Conservation (phyloP, 257 asterid species). For the Solanum arcanum region DNA sequence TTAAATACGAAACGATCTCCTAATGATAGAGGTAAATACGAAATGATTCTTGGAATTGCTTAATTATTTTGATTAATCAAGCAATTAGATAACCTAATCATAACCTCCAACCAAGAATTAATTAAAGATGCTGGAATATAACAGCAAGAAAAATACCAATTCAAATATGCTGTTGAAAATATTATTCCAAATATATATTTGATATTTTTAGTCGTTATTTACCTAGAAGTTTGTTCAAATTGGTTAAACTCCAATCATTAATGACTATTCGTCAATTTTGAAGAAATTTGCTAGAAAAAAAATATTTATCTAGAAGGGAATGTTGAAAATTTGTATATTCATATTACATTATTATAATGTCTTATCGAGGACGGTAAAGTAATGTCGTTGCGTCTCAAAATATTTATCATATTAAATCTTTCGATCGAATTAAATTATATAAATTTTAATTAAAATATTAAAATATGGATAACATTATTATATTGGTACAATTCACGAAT, state of each 20-base stretch:
- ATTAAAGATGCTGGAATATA: neutral
- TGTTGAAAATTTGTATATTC: neutral
- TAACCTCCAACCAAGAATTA: neutral
- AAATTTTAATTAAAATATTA: neutral
- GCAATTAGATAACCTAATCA: neutral
- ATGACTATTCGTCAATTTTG: neutral
- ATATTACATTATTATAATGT: neutral
- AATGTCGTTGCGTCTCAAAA: neutral
- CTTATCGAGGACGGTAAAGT: neutral
- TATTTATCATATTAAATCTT: neutral
- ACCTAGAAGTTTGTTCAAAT: neutral
- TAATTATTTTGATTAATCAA: neutral
- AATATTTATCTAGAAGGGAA: neutral
- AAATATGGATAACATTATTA: neutral
- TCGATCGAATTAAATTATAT: neutral
- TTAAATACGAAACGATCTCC: neutral
- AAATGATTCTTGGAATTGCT: neutral
- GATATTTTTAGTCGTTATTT: neutral
- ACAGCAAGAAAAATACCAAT: neutral
- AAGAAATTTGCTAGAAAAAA: neutral
- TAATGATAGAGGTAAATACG: neutral
- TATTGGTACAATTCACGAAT: neutral
- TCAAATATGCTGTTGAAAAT: neutral
- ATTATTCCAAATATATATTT: neutral
- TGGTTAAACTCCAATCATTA: neutral